These are phyloP conservation scores for Alternaria sp. DNA, from an alignment of 2,329 filamentous ascomycete species.

Conservation along the genomic window DNA sequence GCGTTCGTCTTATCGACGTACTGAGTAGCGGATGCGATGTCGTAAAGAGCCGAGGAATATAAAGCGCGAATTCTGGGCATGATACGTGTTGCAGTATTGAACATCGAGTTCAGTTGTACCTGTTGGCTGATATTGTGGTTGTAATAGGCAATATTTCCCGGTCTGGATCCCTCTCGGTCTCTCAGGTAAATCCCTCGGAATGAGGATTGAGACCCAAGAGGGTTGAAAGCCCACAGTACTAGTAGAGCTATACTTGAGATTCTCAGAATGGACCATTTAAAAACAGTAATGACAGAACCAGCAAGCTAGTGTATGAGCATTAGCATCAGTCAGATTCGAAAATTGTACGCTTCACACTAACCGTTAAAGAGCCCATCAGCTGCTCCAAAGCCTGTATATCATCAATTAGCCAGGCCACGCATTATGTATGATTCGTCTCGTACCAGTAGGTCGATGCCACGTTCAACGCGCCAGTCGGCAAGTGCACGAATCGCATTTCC, in stretches of 20 bases:
- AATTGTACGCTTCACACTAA: background rate
- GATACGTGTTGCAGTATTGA: rapidly evolving
- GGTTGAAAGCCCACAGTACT: slow-evolving; percentile 17
- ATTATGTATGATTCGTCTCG: background rate
- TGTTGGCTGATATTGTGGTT: background rate
- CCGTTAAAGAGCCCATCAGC: background rate
- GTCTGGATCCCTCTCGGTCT: background rate
- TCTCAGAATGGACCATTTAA: slow-evolving; percentile 14
- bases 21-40: slow-evolving; percentile 8
- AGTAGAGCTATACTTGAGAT: slow-evolving; percentile 11
- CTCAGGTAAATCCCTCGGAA: slow-evolving; percentile 11
- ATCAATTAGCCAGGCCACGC: background rate
- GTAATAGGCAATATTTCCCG: background rate
- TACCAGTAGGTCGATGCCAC: slow-evolving; percentile 14
- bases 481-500: slow-evolving; percentile 14
- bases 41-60: slow-evolving; percentile 13
- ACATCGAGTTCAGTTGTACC: background rate
- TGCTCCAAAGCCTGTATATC: background rate
- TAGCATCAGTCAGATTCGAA: background rate
- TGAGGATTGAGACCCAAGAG: slow-evolving; percentile 19
- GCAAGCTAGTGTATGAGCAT: background rate
- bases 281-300: slow-evolving; percentile 12
- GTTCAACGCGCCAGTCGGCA: slow-evolving; percentile 17
- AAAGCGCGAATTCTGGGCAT: slow-evolving; percentile 2
- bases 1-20: slow-evolving; percentile 12